Percentiles rank a stretch among this genome's conserved stretches.
These are phyloP conservation scores for Albatrellus sp. DNA, from an alignment of 1,284 basidiomycete species.

Conservation along the genomic window DNA sequence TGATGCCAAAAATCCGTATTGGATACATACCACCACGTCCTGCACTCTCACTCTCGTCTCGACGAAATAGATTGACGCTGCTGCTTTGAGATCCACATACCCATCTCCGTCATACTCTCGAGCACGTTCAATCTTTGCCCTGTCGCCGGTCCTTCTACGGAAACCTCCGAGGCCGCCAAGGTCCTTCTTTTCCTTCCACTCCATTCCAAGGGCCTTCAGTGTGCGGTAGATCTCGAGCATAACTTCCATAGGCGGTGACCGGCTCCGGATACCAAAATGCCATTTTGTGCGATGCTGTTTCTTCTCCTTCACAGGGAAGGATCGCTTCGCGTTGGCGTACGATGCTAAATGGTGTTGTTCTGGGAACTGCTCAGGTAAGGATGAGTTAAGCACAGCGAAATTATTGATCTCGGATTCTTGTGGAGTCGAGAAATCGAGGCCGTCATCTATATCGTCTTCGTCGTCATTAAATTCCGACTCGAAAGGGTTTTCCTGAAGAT, in stretches of 20 bases:
- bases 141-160: conserved; percentile 9
- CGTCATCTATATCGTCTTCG: conserved; percentile 49
- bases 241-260: conserved; percentile 96
- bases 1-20: not conserved
- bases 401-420: conserved; percentile 41
- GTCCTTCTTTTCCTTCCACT: conserved; percentile 83
- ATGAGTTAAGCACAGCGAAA: conserved; percentile 80
- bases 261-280: conserved; percentile 96
- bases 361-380: conserved; percentile 50
- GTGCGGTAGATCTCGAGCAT: conserved; percentile 98
- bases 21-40: conserved; percentile 70
- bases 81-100: conserved; percentile 54
- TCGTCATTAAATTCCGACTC: conserved; percentile 63
- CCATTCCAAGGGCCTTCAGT: conserved; percentile 87
- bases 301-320: conserved; percentile 42
- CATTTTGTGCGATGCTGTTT: conserved; percentile 72
- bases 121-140: conserved; percentile 43
- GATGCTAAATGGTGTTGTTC: conserved; percentile 46
- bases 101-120: conserved; percentile 51
- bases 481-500: conserved; percentile 62
- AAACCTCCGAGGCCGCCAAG: conserved; percentile 48
- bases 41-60: conserved; percentile 87
- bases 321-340: conserved; percentile 48
- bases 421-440: conserved; percentile 47
- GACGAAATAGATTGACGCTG: conserved; percentile 79